Base-by-base conservation (phyloP, 768 basidiomycete species). In the Naganishia vishniacii region DNA sequence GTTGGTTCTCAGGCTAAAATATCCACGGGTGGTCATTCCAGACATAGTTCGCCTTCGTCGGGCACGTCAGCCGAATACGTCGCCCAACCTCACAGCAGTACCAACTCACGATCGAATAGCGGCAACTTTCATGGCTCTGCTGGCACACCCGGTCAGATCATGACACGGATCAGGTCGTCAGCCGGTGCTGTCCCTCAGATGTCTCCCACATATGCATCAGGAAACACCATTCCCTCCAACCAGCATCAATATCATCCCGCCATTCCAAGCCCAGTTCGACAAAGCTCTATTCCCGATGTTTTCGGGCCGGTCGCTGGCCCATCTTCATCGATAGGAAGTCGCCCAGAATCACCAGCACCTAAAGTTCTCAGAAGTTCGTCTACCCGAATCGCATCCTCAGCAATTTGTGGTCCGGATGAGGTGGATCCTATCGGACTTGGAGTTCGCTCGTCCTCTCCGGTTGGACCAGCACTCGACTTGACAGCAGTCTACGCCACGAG, bases 201-300 rank as follows among this genome's bases (percentile, higher is more conserved):
- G 37, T 56, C 53, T 23, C 34, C 53, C 6, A 25, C 53, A 2
- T 5, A 25, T 34, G 53, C 53, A 26, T 34, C 53, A 15, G 53
- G 53, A 40, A 56, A 34, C 23, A 40, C 37, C 20, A 37, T 37
- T 26, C 34, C 53, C 1, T 41, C 37, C 11, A 56, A 40, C 23
- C 53, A 34, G 11, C 53, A 56, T 29, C 53, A 56, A 13, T 31
- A 56, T 26, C 37, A 56, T 34, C 23, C 53, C 23, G 16, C 53
- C 32, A 16, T 26, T 20, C 53, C 53, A 26, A 56, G 53, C 20
- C 53, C 53, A 41, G 53, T 56, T 25, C 53, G 53, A 56, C 53
- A 56, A 23, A n/a, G 25, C 20, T 40, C 53, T 4, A 13, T 37
- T 4, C 53, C 53, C 18, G 53, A 56, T 20, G 53, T 56, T n/a